Conservation (phyloP, 2,329 filamentous ascomycete species). For the Hirsutella thompsonii region DNA sequence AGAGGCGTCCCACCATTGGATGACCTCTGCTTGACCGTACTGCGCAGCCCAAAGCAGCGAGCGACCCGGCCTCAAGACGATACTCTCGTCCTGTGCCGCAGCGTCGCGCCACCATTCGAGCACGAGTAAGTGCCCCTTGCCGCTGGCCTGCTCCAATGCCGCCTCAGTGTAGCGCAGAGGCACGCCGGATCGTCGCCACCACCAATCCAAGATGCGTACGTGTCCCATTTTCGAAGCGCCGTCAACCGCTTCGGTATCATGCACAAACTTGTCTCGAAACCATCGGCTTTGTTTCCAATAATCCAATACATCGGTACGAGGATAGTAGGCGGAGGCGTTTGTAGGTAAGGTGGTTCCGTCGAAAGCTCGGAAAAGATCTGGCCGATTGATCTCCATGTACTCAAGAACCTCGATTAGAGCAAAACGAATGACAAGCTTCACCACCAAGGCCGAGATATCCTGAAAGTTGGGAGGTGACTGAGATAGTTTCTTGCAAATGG, state of each 20-base stretch:
- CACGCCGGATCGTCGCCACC: constrained; percentile 67
- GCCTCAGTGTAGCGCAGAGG: constrained; percentile 75
- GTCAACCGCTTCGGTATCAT: constrained; percentile 74
- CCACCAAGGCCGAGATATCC: constrained; percentile 65
- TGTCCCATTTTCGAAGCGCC: constrained; percentile 79
- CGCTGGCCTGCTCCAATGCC: constrained; percentile 77
- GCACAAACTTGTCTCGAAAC: constrained; percentile 69
- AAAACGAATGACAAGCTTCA: constrained; percentile 87
- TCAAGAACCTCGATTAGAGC: constrained; percentile 67
- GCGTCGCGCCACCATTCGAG: constrained; percentile 88
- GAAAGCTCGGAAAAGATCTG: constrained; percentile 72
- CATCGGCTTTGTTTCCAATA: constrained; percentile 82
- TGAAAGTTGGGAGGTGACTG: constrained; percentile 56
- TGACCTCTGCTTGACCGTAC: constrained; percentile 61
- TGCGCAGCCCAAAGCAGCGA: constrained; percentile 75
- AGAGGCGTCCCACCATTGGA: constrained; percentile 80
- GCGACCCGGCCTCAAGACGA: constrained; percentile 67
- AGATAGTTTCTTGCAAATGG: constrained; percentile 63
- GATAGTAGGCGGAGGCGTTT: constrained; percentile 79
- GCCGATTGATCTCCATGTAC: constrained; percentile 48
- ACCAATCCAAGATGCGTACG: constrained; percentile 79
- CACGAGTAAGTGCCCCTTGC: constrained; percentile 71
- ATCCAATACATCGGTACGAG: constrained; percentile 70
- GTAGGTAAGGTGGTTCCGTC: constrained; percentile 77
- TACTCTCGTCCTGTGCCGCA: constrained; percentile 41